Base-by-base conservation (phyloP, 2,329 filamentous ascomycete genomes). In the Elsinoe fawcettii region DNA sequence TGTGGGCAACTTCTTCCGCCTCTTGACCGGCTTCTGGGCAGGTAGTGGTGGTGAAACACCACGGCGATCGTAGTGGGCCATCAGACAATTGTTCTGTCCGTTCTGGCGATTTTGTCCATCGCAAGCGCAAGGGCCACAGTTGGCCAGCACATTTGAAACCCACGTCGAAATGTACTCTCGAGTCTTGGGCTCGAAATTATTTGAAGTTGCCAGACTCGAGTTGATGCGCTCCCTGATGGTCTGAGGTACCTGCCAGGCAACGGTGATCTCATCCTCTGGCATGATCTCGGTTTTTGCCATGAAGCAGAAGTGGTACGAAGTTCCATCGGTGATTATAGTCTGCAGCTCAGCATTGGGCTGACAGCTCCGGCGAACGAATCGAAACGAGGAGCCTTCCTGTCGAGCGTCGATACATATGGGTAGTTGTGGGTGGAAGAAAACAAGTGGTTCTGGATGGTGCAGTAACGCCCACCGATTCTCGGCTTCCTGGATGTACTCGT, bases 371-470 rank as follows among this genome's bases (percentile, higher is more conserved):
- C 93, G 84, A n/a, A 95, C 84, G 68, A 93, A 96, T 44, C 93
- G 87, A 58, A 93, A 84, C 34, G 84, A 76, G 3, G 89, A 96
- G 20, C 92, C 93, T 74, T 95, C 90, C 68, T 82, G 83, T 59
- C 93, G 81, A 8, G 91, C 93, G 71, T 96, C 93, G 66, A 99
- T 93, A 73, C 91, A 96, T 11, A 99, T 81, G 0, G 92, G 92
- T 7, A 97, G 81, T 59, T 85, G 80, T 1, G 90, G 89, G 66
- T 95, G 91, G 71, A 97, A 77, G 69, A 79, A 79, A 49, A 79
- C 76, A 61, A 79, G 79, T 3, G 76, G 77, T 63, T 77, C 76
- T 1, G 77, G 76, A 61, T 79, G 77, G 57, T 73, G 72, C 46
- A 79, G 62, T 4, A 69, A 64, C 4, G 70, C 65, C 77, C 77